A percentile compares a stretch with the other conserved stretches of the same genome.
Conservation (phyloP, 2,329 filamentous ascomycete species). For the Cytospora schulzeri region DNA sequence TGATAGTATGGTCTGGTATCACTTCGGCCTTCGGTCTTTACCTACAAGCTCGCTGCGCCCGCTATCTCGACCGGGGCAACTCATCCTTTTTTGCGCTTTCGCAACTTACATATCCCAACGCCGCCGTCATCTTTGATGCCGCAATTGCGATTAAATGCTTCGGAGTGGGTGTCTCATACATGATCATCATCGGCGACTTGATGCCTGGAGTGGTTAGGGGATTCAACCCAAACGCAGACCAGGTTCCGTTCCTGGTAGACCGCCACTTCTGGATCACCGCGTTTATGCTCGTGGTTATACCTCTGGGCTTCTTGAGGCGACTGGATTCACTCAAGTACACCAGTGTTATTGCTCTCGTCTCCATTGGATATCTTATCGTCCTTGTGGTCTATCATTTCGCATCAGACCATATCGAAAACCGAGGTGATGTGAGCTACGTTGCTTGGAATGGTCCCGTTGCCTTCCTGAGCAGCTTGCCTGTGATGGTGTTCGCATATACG, state of each 20-base stretch:
- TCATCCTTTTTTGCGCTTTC: constrained; percentile 96
- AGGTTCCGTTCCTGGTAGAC: constrained; percentile 77
- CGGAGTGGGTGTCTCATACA: constrained; percentile 92
- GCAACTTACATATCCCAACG: constrained; percentile 95
- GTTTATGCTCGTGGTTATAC: constrained; percentile 96
- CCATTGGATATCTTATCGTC: constrained; percentile 91
- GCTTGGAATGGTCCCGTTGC: constrained; percentile 78
- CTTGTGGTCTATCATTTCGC: constrained; percentile 92
- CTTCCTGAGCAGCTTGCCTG: constrained; percentile 82
- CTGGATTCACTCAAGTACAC: constrained; percentile 98
- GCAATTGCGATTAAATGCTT: constrained; percentile 99
- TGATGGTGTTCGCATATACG: constrained; percentile 98
- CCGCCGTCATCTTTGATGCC: constrained; percentile 90
- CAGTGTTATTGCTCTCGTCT: constrained; percentile 84
- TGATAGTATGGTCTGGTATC: constrained; percentile 89
- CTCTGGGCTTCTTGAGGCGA: constrained; percentile 85
- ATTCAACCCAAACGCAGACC: constrained; percentile 66
- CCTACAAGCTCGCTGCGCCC: constrained; percentile 87
- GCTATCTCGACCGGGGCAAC: constrained; percentile 86
- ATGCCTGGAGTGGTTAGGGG: constrained; percentile 94
- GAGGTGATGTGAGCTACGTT: constrained; percentile 73
- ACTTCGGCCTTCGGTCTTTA: constrained; percentile 93
- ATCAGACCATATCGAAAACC: constrained; percentile 73
- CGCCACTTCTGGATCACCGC: constrained; percentile 97
- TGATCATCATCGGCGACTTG: constrained; percentile 97